Evolutionary conservation across 2,329 filamentous ascomycete genomes (phyloP).

Genomic region (Ceratocystis smalleyi): DNA sequence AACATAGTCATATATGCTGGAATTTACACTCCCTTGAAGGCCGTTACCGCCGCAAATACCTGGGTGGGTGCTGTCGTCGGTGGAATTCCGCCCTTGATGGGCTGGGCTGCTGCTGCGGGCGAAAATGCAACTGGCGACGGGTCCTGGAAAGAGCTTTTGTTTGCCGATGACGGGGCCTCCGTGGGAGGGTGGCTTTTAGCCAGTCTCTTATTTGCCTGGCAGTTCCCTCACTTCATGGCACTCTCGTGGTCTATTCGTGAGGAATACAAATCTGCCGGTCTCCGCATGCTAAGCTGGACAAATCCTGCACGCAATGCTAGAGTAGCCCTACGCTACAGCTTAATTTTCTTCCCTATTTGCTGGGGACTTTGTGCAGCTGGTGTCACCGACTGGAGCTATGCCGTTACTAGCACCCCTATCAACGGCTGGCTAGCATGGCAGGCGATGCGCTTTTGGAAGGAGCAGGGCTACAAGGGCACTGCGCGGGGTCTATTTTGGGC

Average conservation of each 20-base stretch:
- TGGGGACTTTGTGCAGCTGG: conserved; percentile 60
- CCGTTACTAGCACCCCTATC: conserved; percentile 61
- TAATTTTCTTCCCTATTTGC: conserved; percentile 78
- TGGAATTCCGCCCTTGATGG: conserved; percentile 90
- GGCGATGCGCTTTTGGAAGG: conserved; percentile 66
- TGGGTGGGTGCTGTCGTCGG: conserved; percentile 91
- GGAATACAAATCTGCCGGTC: conserved; percentile 62
- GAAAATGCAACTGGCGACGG: conserved; percentile 65
- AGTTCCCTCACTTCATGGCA: conserved; percentile 96
- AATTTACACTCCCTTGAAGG: conserved; percentile 84
- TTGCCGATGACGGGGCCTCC: conserved; percentile 44
- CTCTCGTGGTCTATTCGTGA: conserved; percentile 76
- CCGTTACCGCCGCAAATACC: conserved; percentile 72
- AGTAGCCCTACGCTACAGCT: conserved; percentile 73
- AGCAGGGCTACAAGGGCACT: conserved; percentile 61
- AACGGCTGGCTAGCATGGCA: conserved; percentile 76
- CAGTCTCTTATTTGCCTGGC: conserved; percentile 78
- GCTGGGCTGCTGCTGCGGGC: conserved; percentile 87
- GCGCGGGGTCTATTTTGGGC: conserved; percentile 89
- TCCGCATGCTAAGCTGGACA: conserved; percentile 67
- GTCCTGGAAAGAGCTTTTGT: conserved; percentile 62
- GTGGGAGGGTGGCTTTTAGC: conserved; percentile 82
- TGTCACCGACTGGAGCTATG: conserved; percentile 75
- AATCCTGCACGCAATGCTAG: conserved; percentile 74
- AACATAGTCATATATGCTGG: conserved; percentile 88